Base-by-base conservation (phyloP, 805 yeast species). In the Teunomyces stri region DNA sequence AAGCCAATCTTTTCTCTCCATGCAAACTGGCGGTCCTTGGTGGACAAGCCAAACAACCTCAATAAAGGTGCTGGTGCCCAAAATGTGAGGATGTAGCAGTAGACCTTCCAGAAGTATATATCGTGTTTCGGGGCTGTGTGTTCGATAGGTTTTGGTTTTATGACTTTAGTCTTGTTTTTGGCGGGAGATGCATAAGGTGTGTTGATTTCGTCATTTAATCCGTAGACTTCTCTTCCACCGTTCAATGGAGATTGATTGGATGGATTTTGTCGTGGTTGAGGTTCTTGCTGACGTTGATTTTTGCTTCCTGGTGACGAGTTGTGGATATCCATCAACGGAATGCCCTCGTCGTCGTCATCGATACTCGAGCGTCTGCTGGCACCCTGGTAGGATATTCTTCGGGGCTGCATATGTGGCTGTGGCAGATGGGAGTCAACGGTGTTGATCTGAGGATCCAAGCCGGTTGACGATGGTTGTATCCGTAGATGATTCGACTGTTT, bases 1-100 rank as follows among this genome's bases (percentile, higher is more conserved):
- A 94, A 74, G 1, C 89, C 98, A 46, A 91, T 86, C 61, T 92
- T 92, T 61, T 94, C 99, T 60, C 99, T 79, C 99, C 99, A 94
- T 0, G 98, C 98, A 74, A 82, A 81, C 62, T 91, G 97, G 50
- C 96, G 81, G 38, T 84, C 91, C 55, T 82, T 81, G 16, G 86
- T 82, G 29, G 79, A 78, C 78, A 92, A 77, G 2, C 98, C 98
- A 66, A 81, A 86, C 38, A 87, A 64, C 38, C 70, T 70, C 57
- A 90, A 68, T 29, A 89, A 52, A 0, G 90, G 84, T 2, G 85
- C 79, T 1, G 97, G 96, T 2, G 96, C 95, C 94, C 97, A 92
- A 64, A 89, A 89, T 0, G 99, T 91, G 30, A 94, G 69, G 6
- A 79, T 56, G 54, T 82, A 81, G 63, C 97, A 90, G 68, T 89